phyloP scores from a whole-genome alignment of 805 yeast genomes.

The Pichia nanzhaoensis region DNA sequence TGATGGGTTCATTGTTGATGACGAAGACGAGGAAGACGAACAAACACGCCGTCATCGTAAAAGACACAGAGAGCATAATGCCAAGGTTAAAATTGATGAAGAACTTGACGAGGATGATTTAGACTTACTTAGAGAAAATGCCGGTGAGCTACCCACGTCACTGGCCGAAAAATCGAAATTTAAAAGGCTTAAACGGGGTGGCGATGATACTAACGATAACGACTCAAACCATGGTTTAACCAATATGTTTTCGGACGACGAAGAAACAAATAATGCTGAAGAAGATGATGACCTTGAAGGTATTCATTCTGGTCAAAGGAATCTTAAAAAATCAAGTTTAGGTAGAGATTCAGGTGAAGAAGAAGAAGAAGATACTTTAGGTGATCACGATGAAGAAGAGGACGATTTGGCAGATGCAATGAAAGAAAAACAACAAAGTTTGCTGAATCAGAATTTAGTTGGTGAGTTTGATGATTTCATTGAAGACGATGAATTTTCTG shows the following conservation, averaged over 20 bases:
- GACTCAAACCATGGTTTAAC: slow-evolving; percentile 38
- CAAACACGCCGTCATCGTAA: slow-evolving; percentile 31
- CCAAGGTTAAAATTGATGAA: slow-evolving; percentile 34
- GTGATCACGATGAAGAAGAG: slow-evolving; percentile 27
- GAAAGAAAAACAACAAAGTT: slow-evolving; percentile 21
- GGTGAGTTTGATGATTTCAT: slow-evolving; percentile 91
- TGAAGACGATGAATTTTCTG: slow-evolving; percentile 94
- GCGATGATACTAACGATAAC: slow-evolving; percentile 32
- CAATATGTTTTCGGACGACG: slow-evolving; percentile 67
- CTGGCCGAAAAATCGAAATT: slow-evolving; percentile 41
- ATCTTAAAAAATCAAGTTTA: not conserved
- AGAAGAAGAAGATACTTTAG: slow-evolving; percentile 27
- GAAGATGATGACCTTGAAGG: not conserved
- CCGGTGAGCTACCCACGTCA: slow-evolving; percentile 57
- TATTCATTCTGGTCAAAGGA: not conserved
- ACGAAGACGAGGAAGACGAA: slow-evolving; percentile 65
- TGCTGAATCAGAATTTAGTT: slow-evolving; percentile 10
- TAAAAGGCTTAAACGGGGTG: slow-evolving; percentile 81
- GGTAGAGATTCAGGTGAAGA: slow-evolving; percentile 19
- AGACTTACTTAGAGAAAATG: slow-evolving; percentile 83
- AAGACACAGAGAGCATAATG: slow-evolving; percentile 32
- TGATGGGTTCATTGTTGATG: slow-evolving; percentile 93
- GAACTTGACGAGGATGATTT: slow-evolving; percentile 92
- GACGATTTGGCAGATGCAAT: slow-evolving; percentile 28
- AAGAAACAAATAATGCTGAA: slow-evolving; percentile 10